Base-by-base conservation (phyloP, 768 basidiomycete genomes). In the Phylloporus arenicola region DNA sequence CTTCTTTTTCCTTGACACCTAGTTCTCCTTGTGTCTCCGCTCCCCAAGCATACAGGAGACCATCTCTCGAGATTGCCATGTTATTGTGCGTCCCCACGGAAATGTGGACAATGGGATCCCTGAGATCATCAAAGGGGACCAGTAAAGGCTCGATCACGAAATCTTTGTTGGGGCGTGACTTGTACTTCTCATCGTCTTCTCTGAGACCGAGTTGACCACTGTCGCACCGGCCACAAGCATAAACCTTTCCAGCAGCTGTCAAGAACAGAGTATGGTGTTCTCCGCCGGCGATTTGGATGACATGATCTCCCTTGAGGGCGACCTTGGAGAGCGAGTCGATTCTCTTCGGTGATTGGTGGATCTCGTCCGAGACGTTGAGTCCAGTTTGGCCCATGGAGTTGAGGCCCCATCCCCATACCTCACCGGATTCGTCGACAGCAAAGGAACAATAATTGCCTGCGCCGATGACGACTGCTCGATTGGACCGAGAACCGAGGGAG, bases 381-480 rank as follows among this genome's bases (percentile, higher is more conserved):
- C 88, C 88, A 1, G 81, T 82, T 68, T 91, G 88, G 25, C 86
- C 93, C 84, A 78, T 88, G 68, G 74, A 89, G 68, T 98, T 96
- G 52, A 93, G 74, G n/a, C 95, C 95, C 95, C 95, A 97, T 12
- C 82, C 92, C 84, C 86, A 97, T 9, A 95, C 87, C 43, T 78
- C 80, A 25, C 92, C 93, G 6, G 75, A 71, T 46, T 86, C 80
- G 64, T 92, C 86, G 50, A 97, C 82, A 3, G 93, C 94, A 61
- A 96, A 97, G 0, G 92, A 94, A 61, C 90, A 87, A 68, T 83
- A 89, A 45, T 78, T 77, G 7, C 95, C 94, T 0, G 92, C 80
- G 4, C 92, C 92, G 53, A 97, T 72, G 37, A 70, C 71, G 12
- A 84, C 82, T 40, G 83, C 81, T 51, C 82, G 79, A 49, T 84